These are phyloP conservation scores for Peterozyma xylosa DNA, from an alignment of 805 yeast genomes.

Conservation along the genomic window DNA sequence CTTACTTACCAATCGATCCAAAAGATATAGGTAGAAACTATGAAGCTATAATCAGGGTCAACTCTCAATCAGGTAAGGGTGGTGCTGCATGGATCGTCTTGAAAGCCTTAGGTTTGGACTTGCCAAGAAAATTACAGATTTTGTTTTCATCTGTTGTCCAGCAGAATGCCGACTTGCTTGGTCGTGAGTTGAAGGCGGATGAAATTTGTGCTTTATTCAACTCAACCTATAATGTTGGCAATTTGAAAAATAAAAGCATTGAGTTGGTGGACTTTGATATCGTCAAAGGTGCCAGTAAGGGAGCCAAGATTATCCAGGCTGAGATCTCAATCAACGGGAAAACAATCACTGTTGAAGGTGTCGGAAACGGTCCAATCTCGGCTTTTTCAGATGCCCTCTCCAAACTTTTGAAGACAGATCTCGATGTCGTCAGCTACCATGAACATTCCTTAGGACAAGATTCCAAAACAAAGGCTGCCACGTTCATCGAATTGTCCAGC, in stretches of 20 bases:
- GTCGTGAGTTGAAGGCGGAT: slow-evolving; percentile 58
- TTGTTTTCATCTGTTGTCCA: slow-evolving; percentile 71
- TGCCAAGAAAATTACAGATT: slow-evolving; percentile 76
- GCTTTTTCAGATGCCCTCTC: slow-evolving; percentile 61
- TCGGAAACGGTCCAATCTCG: slow-evolving; percentile 80
- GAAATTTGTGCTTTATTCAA: slow-evolving; percentile 65
- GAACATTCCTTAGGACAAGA: slow-evolving; percentile 78
- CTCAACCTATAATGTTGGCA: slow-evolving; percentile 45
- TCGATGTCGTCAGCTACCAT: slow-evolving; percentile 63
- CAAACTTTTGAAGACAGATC: slow-evolving; percentile 33
- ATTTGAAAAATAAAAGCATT: slow-evolving; percentile 24
- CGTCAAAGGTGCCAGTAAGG: slow-evolving; percentile 36
- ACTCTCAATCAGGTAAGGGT: slow-evolving; percentile 84
- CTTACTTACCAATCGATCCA: slow-evolving; percentile 81
- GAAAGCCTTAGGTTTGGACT: slow-evolving; percentile 66
- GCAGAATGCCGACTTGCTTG: slow-evolving; percentile 57
- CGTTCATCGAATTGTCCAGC: slow-evolving; percentile 48
- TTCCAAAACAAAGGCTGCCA: slow-evolving; percentile 65
- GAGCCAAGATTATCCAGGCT: slow-evolving; percentile 34
- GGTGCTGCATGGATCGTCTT: slow-evolving; percentile 86
- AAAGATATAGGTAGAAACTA: slow-evolving; percentile 81
- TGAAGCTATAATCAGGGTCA: slow-evolving; percentile 86
- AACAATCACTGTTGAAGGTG: slow-evolving; percentile 38
- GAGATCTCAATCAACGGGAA: slow-evolving; percentile 39
- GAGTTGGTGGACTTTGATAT: slow-evolving; percentile 35